Evolutionary conservation across 495 filamentous ascomycete species (phyloP).

Genomic region (Podospora pseudocomata): DNA sequence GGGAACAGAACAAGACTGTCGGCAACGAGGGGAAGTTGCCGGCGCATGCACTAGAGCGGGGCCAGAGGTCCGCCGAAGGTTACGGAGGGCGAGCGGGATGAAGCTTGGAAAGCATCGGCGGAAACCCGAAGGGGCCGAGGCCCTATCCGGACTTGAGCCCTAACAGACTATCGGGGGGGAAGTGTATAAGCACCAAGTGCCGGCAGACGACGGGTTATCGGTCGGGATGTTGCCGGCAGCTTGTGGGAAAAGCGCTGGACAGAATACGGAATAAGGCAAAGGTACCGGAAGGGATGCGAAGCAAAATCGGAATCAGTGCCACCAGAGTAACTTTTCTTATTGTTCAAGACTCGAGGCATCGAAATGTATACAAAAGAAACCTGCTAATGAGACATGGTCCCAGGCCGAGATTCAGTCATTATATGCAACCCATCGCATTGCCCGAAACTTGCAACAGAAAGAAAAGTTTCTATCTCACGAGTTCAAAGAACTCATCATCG

Average conservation of each 20-base stretch:
- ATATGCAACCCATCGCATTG: conserved; percentile 69
- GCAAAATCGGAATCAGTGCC: no score
- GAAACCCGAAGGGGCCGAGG: not conserved
- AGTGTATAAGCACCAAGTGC: not conserved
- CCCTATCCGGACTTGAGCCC: not conserved
- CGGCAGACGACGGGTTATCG: no score
- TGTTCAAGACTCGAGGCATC: not conserved
- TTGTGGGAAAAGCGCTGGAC: no score
- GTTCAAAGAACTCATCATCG: conserved; percentile 69
- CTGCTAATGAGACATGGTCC: not conserved
- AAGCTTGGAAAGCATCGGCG: not conserved
- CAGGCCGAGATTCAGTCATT: conserved; percentile 66
- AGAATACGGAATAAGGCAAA: no score
- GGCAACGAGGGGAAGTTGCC: not conserved
- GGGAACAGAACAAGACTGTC: not conserved
- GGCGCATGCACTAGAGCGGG: not conserved
- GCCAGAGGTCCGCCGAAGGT: not conserved
- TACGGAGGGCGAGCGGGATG: not conserved
- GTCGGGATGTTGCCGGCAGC: no score
- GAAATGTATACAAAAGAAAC: not conserved
- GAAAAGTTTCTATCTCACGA: conserved; percentile 61
- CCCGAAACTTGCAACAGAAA: conserved; percentile 67
- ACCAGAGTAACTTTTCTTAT: no score
- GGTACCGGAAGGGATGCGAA: no score
- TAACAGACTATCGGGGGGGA: not conserved